Evolutionary conservation across 306 rosid genomes (phyloP).

Genomic region (Clitoria ternatea): DNA sequence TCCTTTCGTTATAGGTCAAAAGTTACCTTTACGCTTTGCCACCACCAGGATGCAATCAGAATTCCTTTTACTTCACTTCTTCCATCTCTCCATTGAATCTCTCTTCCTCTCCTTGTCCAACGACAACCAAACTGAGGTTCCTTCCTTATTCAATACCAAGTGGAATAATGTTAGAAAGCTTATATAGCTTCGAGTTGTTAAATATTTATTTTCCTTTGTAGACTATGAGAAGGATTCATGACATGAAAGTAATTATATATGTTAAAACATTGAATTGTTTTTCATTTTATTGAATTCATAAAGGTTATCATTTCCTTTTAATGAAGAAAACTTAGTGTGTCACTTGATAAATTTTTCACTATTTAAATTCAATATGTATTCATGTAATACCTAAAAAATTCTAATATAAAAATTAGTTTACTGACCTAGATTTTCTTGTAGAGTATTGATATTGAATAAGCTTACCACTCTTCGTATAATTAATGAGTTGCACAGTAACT

Average conservation of each 20-base stretch:
- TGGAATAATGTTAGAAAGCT: not conserved
- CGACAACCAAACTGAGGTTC: too few species aligned
- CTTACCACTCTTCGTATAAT: conserved; percentile 89
- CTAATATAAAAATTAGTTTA: not conserved
- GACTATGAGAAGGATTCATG: not conserved
- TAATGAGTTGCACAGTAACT: conserved; percentile 93
- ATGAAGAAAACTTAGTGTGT: not conserved
- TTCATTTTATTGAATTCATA: not conserved
- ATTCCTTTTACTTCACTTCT: too few species aligned
- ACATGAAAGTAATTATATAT: not conserved
- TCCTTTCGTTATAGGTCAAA: too few species aligned
- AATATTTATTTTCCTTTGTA: conserved; percentile 8
- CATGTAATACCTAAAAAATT: not conserved
- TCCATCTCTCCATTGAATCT: too few species aligned
- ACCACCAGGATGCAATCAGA: too few species aligned
- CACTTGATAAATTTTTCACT: not conserved
- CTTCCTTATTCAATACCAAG: too few species aligned
- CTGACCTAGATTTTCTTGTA: not conserved
- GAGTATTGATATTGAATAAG: conserved; percentile 3
- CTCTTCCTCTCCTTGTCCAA: too few species aligned
- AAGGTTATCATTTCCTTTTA: not conserved
- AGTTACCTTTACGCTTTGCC: too few species aligned
- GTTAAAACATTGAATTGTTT: not conserved
- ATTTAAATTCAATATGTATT: not conserved
- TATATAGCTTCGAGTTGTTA: not conserved